Evolutionary conservation across 371 early-diverging fungal genomes (phyloP).

Genomic region (Syncephalastrum racemosum): DNA sequence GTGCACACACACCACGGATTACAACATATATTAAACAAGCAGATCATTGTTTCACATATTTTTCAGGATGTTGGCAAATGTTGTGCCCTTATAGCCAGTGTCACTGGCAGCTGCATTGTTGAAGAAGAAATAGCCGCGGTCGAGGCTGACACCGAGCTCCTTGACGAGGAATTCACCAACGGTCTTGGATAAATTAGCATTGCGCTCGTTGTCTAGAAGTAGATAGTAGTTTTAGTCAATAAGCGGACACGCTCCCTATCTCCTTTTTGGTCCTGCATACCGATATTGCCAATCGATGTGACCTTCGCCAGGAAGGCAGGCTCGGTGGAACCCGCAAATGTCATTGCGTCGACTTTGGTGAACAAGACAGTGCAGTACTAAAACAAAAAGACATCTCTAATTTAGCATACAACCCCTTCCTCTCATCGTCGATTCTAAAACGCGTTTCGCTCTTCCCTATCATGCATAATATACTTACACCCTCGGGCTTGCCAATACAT

Average conservation of each 20-base stretch:
- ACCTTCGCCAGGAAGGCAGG: constrained; percentile 42
- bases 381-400: neutral
- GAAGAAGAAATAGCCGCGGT: constrained; percentile 45
- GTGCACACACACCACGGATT: no score
- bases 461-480: constrained; percentile 64
- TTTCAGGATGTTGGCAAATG: constrained; percentile 29
- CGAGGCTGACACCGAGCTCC: constrained; percentile 28
- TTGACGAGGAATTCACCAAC: constrained; percentile 28
- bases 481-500: constrained; percentile 46
- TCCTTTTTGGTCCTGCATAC: constrained; percentile 16
- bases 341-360: constrained; percentile 29
- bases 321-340: constrained; percentile 32
- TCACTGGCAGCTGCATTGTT: constrained; percentile 29
- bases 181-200: constrained; percentile 25
- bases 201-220: constrained; percentile 34
- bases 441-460: constrained; percentile 17
- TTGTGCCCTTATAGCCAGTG: constrained; percentile 38
- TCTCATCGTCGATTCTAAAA: neutral
- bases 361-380: constrained; percentile 49
- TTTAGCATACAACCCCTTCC: neutral
- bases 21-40: neutral
- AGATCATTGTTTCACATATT: neutral
- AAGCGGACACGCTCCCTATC: neutral
- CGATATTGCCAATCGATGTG: constrained; percentile 44
- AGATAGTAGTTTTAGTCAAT: neutral